phyloP scores from a whole-genome alignment of 2,329 filamentous ascomycete species.

The Neoascochyta sp. region DNA sequence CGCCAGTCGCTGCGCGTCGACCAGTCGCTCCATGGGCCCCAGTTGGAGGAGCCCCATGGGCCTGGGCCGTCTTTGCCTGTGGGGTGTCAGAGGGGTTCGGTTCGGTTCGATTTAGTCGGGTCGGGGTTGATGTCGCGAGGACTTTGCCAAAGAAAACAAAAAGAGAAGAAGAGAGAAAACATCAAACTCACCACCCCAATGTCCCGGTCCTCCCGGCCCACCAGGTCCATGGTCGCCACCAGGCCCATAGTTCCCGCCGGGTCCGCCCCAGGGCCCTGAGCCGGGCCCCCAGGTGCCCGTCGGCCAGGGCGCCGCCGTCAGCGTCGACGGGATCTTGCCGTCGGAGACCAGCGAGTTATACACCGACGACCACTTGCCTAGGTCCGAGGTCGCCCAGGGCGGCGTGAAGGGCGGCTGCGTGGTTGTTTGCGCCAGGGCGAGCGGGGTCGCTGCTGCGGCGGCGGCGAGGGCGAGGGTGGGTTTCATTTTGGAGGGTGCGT shows the following conservation, averaged over 20 bases:
- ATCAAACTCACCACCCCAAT: constrained; percentile 26
- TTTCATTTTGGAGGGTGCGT: constrained; percentile 3
- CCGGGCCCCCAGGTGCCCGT: constrained; percentile 22
- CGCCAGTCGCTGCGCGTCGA: constrained; percentile 25
- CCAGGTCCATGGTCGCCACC: constrained; percentile 9
- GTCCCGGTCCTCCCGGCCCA: too few relatives aligned
- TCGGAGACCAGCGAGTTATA: constrained; percentile 25
- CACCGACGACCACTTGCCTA: constrained; percentile 21
- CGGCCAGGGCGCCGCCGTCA: constrained; percentile 22
- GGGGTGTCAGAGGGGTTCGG: constrained; percentile 1
- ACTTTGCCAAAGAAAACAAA: too few relatives aligned
- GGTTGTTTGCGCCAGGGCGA: constrained; percentile 3
- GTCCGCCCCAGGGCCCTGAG: constrained; percentile 16
- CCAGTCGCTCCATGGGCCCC: constrained; percentile 31
- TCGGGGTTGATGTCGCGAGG: too few relatives aligned
- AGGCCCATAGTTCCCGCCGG: constrained; percentile 8
- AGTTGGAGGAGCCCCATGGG: constrained; percentile 25
- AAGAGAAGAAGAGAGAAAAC: neutral
- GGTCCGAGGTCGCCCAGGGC: constrained; percentile 21
- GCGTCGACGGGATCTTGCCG: constrained; percentile 24
- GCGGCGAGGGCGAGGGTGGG: constrained; percentile 4
- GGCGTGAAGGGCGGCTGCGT: constrained; percentile 4
- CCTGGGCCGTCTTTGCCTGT: constrained; percentile 21
- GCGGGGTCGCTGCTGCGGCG: constrained; percentile 3
- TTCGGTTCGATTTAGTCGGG: too few relatives aligned